phyloP scores from a whole-genome alignment of 1,139 yeast genomes.

The Suhomyces chickasaworum region DNA sequence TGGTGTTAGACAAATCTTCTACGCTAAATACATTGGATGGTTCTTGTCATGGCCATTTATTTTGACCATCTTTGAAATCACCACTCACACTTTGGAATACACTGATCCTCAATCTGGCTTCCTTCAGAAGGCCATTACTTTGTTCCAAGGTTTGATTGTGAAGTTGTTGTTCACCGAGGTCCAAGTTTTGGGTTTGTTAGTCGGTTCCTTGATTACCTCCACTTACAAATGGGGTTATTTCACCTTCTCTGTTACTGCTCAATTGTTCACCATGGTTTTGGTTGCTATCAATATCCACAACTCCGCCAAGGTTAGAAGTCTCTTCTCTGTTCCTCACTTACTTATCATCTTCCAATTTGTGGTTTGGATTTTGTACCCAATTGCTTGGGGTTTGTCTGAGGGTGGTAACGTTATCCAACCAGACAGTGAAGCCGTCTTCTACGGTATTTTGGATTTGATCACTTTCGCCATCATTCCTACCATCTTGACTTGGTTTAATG shows the following conservation, averaged over 20 bases:
- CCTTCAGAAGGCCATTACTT: slow-evolving; percentile 27
- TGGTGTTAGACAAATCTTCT: slow-evolving; percentile 62
- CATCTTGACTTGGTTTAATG: slow-evolving; percentile 34
- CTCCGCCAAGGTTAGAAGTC: slow-evolving; percentile 12
- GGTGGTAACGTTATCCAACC: slow-evolving; percentile 70
- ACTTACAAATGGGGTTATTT: slow-evolving; percentile 71
- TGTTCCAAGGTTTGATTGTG: slow-evolving; percentile 27
- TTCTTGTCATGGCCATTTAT: slow-evolving; percentile 62
- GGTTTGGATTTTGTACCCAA: slow-evolving; percentile 54
- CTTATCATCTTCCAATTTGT: slow-evolving; percentile 34
- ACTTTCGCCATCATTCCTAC: slow-evolving; percentile 48
- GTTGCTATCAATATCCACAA: slow-evolving; percentile 21
- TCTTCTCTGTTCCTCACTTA: slow-evolving; percentile 24
- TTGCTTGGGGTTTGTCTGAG: slow-evolving; percentile 64
- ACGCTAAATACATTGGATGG: slow-evolving; percentile 68
- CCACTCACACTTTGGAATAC: slow-evolving; percentile 41
- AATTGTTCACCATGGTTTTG: slow-evolving; percentile 39
- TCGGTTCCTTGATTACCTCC: slow-evolving; percentile 56
- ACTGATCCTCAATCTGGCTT: slow-evolving; percentile 33
- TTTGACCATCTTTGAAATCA: slow-evolving; percentile 48
- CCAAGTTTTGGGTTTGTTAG: slow-evolving; percentile 53
- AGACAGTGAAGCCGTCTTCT: slow-evolving; percentile 67
- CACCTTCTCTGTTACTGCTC: slow-evolving; percentile 40
- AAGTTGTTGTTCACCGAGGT: slow-evolving; percentile 49
- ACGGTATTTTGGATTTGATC: slow-evolving; percentile 60